Base-by-base conservation (phyloP, 1,284 basidiomycete genomes). In the Irpex sp. region DNA sequence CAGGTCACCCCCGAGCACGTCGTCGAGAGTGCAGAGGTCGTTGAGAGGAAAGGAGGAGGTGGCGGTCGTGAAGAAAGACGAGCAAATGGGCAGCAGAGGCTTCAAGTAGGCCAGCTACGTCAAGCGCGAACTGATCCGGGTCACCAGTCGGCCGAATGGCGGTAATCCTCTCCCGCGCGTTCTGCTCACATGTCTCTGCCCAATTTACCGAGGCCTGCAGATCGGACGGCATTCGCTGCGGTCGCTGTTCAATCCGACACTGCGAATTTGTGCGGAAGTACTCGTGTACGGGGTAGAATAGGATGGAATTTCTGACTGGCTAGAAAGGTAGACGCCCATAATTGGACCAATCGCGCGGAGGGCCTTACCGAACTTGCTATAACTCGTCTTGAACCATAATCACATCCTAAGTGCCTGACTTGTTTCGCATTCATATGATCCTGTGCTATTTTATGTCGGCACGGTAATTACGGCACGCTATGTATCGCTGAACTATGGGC, bases 121-220 rank as follows among this genome's bases (percentile, higher is more conserved):
- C 53, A 45, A 51, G 52, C 53, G 60, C 60, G 60, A 61, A 49
- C 56, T 61, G 60, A 61, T 61, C 60, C 60, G 60, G 60, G 35
- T 14, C 19, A 45, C 23, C 21, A 23, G 58, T 60, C 58, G 58
- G 53, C 52, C 53, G 58, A 60, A 23, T 35, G 23, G 48, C 48
- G 48, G n/a, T 23, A 23, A 18, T 23, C 18, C 18, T 19, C 21
- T 51, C 21, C 21, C 18, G 48, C 48, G 1, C 1, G 8, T 12
- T 16, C 52, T 35, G 12, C 52, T 21, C 12, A 54, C 52, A 16
- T 28, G 52, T 33, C 28, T 16, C 52, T 28, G 19, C 28, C 52
- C 14, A 55, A 49, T 35, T 23, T 21, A 59, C 39, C 51, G 58
- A 53, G 36, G 48, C 14, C 35, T 52, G 51, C 28, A 52, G 12